Evolutionary conservation across 2,329 filamentous ascomycete species (phyloP).

Genomic region (Fusarium concolor): DNA sequence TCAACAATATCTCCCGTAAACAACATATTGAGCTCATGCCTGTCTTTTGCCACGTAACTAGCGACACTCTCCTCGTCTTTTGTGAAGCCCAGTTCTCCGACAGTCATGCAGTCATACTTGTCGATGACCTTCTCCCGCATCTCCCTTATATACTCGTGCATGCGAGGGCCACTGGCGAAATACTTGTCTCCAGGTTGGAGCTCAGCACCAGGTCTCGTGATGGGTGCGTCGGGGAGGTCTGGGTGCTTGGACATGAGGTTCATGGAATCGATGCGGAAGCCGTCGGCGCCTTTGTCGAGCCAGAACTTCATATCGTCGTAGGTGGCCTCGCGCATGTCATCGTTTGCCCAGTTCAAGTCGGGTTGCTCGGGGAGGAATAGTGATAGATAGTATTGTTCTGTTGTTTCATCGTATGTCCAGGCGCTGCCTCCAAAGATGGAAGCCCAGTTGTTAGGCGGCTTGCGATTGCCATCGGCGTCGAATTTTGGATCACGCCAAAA

Average conservation of each 20-base stretch:
- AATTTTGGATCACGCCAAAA: slow-evolving; percentile 62
- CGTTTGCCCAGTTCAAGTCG: slow-evolving; percentile 83
- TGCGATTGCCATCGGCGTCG: slow-evolving; percentile 49
- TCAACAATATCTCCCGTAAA: slow-evolving; percentile 46
- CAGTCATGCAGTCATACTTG: slow-evolving; percentile 66
- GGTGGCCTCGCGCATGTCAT: slow-evolving; percentile 72
- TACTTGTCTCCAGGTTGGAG: slow-evolving; percentile 54
- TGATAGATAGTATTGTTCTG: slow-evolving; percentile 77
- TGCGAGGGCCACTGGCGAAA: slow-evolving; percentile 66
- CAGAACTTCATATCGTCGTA: slow-evolving; percentile 80
- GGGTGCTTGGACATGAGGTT: slow-evolving; percentile 71
- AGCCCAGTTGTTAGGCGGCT: slow-evolving; percentile 59
- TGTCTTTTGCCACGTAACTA: slow-evolving; percentile 59
- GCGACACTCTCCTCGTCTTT: slow-evolving; percentile 58
- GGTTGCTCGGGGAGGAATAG: slow-evolving; percentile 79
- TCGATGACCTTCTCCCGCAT: slow-evolving; percentile 55
- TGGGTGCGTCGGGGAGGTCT: slow-evolving; percentile 63
- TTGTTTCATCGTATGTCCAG: slow-evolving; percentile 75
- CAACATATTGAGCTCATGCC: slow-evolving; percentile 49
- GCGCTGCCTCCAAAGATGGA: slow-evolving; percentile 57
- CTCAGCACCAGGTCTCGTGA: slow-evolving; percentile 50
- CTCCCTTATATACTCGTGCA: slow-evolving; percentile 56
- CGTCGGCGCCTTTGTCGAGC: slow-evolving; percentile 76
- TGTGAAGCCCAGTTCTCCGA: slow-evolving; percentile 48
- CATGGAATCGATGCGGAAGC: slow-evolving; percentile 77